These are phyloP conservation scores for Orbilia javanica DNA, from an alignment of 2,329 filamentous ascomycete species.

Conservation along the genomic window DNA sequence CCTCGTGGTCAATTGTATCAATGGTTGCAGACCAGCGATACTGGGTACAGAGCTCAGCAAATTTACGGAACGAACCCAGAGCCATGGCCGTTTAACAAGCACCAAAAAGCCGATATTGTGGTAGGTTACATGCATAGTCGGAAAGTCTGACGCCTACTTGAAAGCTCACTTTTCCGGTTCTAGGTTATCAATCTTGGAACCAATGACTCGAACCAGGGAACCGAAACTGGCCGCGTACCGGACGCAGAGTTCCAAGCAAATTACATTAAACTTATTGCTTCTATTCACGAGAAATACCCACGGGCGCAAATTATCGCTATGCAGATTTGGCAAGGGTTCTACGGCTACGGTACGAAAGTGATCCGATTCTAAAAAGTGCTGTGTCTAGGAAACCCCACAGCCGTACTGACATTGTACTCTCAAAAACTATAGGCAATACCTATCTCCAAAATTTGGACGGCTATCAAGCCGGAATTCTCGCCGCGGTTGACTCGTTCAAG, in stretches of 20 bases:
- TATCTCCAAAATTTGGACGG: conserved; percentile 67
- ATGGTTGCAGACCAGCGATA: conserved; percentile 54
- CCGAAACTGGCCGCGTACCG: conserved; percentile 65
- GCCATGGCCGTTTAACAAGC: conserved; percentile 38
- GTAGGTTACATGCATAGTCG: conserved; percentile 13
- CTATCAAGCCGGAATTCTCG: conserved; percentile 69
- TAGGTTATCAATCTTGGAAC: conserved; percentile 67
- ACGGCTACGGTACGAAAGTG: conserved; percentile 16
- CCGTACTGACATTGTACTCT: conserved; percentile 67
- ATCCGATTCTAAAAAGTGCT: not conserved
- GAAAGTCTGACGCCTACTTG: not conserved
- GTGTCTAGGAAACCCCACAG: conserved; percentile 42
- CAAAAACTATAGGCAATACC: conserved; percentile 66
- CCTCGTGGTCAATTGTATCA: conserved; percentile 54
- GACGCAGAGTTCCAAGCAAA: conserved; percentile 64
- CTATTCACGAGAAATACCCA: conserved; percentile 66
- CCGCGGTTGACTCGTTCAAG: conserved; percentile 70
- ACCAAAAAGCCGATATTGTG: conserved; percentile 54
- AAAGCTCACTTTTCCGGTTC: conserved; percentile 61
- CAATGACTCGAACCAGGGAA: conserved; percentile 66
- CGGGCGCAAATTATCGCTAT: conserved; percentile 66
- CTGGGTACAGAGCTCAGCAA: conserved; percentile 29
- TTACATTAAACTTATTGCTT: conserved; percentile 66
- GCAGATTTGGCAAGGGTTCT: conserved; percentile 59
- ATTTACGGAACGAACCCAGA: conserved; percentile 49